Conservation (phyloP, 1,284 basidiomycete species). For the Ganoderma multipileum region DNA sequence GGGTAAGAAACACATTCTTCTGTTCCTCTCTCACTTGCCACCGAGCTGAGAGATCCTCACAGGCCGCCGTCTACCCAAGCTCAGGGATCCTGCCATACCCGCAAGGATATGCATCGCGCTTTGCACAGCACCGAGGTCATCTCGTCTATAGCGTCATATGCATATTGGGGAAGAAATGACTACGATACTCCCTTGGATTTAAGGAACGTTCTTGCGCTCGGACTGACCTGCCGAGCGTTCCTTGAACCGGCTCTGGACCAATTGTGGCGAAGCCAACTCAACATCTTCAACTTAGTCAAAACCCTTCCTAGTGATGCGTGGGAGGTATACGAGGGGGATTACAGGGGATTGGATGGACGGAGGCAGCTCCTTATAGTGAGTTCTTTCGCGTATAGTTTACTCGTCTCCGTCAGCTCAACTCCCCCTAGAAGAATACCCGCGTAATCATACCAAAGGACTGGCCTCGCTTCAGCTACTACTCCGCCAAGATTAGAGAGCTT, state of each 20-base stretch:
- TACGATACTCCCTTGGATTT: constrained; percentile 12
- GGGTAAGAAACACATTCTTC: neutral
- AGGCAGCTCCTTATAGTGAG: constrained; percentile 18
- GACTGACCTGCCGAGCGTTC: constrained; percentile 22
- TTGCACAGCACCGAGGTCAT: neutral
- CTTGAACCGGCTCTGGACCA: constrained; percentile 27
- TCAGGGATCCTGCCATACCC: neutral
- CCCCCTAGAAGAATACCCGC: constrained; percentile 14
- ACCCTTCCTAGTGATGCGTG: constrained; percentile 20
- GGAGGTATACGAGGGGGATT: constrained; percentile 8
- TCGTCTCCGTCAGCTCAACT: too few species aligned
- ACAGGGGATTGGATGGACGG: constrained; percentile 2
- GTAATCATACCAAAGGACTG: constrained; percentile 21
- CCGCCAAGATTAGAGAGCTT: constrained; percentile 19
- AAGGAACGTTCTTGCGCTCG: constrained; percentile 17
- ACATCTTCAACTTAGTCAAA: constrained; percentile 20
- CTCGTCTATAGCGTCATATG: constrained; percentile 11
- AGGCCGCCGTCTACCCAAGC: neutral
- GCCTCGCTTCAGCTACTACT: constrained; percentile 22
- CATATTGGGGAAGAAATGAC: constrained; percentile 21
- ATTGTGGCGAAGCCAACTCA: constrained; percentile 25
- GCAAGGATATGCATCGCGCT: neutral
- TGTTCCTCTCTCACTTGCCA: neutral
- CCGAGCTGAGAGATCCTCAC: neutral
- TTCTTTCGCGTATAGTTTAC: neutral